Evolutionary conservation across 164 flowering plant species (phyloP), one percentile per base, ranked within the genome.

Genomic region (Vitis rupestris): DNA sequence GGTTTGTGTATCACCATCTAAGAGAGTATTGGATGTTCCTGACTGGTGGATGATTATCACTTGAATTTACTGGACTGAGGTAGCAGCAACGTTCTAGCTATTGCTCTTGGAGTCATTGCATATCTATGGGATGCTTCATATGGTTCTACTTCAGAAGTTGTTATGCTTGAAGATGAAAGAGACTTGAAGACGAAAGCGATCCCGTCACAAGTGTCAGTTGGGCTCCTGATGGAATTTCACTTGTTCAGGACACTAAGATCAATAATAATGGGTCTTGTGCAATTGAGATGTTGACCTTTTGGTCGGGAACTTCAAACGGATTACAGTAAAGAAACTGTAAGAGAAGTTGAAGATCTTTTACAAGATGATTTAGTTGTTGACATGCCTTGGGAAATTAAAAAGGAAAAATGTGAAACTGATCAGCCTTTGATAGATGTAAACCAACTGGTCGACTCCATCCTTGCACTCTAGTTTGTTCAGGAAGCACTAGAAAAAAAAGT

Each of bases 401-500:
- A 78, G 63, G 84, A 75, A 49, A 81, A 75, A 50, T 67, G 63
- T 66, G 79, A 76, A 66, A 76, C 79, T 54, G 66, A 71, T 56
- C 62, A 14, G 17, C 59, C 73, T n/a, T 55, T 83, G 48, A 23
- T 17, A 3, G 78, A 75, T 66, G 65, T 14, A 51, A 92, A 92
- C 84, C 88, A 91, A 30, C 61, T 90, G 63, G 74, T 66, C 54
- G 78, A 85, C 50, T 84, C 95, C 30, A 68, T 92, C 61, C 14
- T 56, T 17, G 64, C 66, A 30, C 89, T 90, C 54, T 89, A 85
- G 66, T 76, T 84, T 64, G 83, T 79, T 30, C 90, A 90, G 69
- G 88, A 86, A 74, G 90, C 87, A 31, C 91, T 92, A 67, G 86
- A 80, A 69, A 76, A 68, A 76, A 93, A 91, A 72, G 66, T 88